Percentiles rank a stretch among this genome's conserved stretches.
These are phyloP conservation scores for Furcasterigmium sp. DNA, from an alignment of 2,329 filamentous ascomycete species.

Conservation along the genomic window DNA sequence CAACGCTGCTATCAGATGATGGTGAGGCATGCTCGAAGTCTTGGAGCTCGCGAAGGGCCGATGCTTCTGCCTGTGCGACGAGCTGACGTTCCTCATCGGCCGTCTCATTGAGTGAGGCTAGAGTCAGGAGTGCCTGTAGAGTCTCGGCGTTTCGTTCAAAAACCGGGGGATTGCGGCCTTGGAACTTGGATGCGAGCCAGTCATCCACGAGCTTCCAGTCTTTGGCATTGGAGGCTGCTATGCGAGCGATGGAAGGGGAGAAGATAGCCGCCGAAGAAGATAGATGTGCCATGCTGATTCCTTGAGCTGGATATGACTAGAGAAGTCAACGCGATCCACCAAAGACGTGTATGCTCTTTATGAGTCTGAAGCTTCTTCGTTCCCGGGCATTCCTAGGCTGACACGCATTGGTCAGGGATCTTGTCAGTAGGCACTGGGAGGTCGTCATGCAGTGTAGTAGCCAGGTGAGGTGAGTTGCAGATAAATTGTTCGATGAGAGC, in stretches of 20 bases:
- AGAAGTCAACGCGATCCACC: too few species aligned
- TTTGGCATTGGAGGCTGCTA: conserved; percentile 75
- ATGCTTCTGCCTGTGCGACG: conserved; percentile 52
- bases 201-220: conserved; percentile 86
- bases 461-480: too few species aligned
- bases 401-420: too few species aligned
- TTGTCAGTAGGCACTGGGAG: too few species aligned
- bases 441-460: too few species aligned
- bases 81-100: conserved; percentile 66
- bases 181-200: conserved; percentile 73
- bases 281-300: conserved; percentile 31
- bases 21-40: conserved; percentile 3
- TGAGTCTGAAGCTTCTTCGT: too few species aligned
- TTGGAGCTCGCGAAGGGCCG: conserved; percentile 49
- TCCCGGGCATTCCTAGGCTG: too few species aligned
- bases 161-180: conserved; percentile 54
- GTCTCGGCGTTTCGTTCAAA: conserved; percentile 90
- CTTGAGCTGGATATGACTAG: too few species aligned
- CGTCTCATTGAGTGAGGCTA: conserved; percentile 71
- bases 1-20: conserved; percentile 1
- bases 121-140: conserved; percentile 65
- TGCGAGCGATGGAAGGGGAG: conserved; percentile 63
- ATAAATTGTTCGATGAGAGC: too few species aligned
- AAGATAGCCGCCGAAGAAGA: conserved; percentile 50
- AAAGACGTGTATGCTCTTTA: too few species aligned